A percentile compares a stretch with the other conserved stretches of the same genome.
phyloP scores from a whole-genome alignment of 179 eudicot genomes.

The Beta lomatogona region DNA sequence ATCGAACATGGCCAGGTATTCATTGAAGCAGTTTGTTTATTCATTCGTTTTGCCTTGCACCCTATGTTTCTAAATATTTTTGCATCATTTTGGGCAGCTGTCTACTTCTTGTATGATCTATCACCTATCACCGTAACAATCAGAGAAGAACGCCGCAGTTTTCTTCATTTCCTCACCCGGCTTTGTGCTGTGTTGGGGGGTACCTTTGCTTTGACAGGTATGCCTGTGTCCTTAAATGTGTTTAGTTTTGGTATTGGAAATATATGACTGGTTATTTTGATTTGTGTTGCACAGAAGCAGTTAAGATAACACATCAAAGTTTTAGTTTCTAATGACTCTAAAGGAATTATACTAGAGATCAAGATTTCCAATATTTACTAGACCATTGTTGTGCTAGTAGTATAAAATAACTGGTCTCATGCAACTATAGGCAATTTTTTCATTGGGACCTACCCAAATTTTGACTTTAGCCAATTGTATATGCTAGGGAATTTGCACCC shows the following conservation, averaged over 20 bases:
- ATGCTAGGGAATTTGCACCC: neutral
- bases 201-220: slow-evolving; percentile 96
- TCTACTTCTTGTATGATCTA: slow-evolving; percentile 91
- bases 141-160: slow-evolving; percentile 93
- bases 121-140: slow-evolving; percentile 98
- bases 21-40: slow-evolving; percentile 20
- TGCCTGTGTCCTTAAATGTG: slow-evolving; percentile 2
- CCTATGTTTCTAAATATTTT: slow-evolving; percentile 10
- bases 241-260: slow-evolving; percentile 4
- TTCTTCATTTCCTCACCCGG: slow-evolving; percentile 95
- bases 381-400: too few species aligned
- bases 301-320: neutral
- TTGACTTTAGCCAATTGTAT: neutral
- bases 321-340: too few species aligned
- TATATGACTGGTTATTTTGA: neutral
- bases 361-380: too few species aligned
- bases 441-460: neutral
- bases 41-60: neutral
- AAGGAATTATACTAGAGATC: too few species aligned
- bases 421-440: neutral
- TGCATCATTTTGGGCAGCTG: slow-evolving; percentile 55
- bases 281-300: slow-evolving; percentile 7
- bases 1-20: slow-evolving; percentile 91
- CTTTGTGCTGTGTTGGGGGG: slow-evolving; percentile 98
- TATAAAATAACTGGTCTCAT: neutral